These are phyloP conservation scores for Sphaerostilbella broomeana DNA, from an alignment of 2,329 filamentous ascomycete genomes.

Conservation along the genomic window DNA sequence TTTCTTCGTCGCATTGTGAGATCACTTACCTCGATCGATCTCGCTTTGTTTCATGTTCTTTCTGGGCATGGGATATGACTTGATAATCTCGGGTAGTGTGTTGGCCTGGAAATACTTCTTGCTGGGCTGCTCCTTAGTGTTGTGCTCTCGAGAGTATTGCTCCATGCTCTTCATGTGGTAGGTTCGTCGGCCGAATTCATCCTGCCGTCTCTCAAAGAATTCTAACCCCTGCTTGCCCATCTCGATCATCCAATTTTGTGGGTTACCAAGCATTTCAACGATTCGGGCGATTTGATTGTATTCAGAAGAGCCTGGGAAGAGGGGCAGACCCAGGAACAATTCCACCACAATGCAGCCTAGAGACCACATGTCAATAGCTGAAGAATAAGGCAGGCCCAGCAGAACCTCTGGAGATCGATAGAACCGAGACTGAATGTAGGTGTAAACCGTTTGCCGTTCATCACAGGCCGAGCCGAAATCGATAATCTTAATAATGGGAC, in stretches of 20 bases:
- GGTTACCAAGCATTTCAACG: constrained; percentile 94
- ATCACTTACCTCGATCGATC: constrained; percentile 74
- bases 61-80: constrained; percentile 93
- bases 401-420: constrained; percentile 95
- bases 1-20: not conserved
- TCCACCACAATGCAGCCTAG: constrained; percentile 97
- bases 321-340: constrained; percentile 84
- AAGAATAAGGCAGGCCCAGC: constrained; percentile 92
- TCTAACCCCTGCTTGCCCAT: constrained; percentile 97
- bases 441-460: constrained; percentile 96
- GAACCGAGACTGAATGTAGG: constrained; percentile 97
- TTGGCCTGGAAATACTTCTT: constrained; percentile 99
- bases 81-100: constrained; percentile 92
- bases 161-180: constrained; percentile 97
- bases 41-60: constrained; percentile 99
- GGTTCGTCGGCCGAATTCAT: constrained; percentile 86
- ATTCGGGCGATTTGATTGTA: constrained; percentile 98
- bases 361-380: constrained; percentile 99
- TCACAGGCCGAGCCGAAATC: constrained; percentile 98
- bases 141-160: constrained; percentile 91
- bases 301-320: constrained; percentile 96
- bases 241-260: constrained; percentile 98
- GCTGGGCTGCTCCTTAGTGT: constrained; percentile 96
- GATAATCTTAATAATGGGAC: constrained; percentile 99
- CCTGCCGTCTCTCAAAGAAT: constrained; percentile 88